Base-by-base conservation (phyloP, 1,284 basidiomycete genomes). In the Trichosporon sp. region DNA sequence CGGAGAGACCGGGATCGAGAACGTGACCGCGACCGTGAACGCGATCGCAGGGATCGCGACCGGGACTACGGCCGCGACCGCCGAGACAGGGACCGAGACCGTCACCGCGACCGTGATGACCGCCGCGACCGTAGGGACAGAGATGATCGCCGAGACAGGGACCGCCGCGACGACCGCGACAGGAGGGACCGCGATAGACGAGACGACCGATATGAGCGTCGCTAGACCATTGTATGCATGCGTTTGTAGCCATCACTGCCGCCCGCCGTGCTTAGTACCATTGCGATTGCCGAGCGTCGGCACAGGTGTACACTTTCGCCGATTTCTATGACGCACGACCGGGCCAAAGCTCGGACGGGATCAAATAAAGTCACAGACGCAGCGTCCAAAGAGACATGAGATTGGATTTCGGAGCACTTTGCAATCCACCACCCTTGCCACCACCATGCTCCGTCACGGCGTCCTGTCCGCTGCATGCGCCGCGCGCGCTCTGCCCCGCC, bases 381-480 rank as follows among this genome's bases (percentile, higher is more conserved):
- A 63, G 32, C 31, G 59, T 35, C 31, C 16, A 32, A n/a, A 16
- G 16, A 63, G 35, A 37, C 35, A 37, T 37, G 35, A 37, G 51
- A 35, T 35, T 35, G 31, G 32, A n/a, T 63, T 63, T 63, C 59
- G 59, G 59, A 63, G 59, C 59, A 7, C 59, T 63, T 63, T 63
- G 59, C 59, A 35, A 35, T 37, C 59, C 16, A 35, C 31, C 16
- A 63, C 31, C 35, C 59, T 63, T 63, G 59, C 59, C 59, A 63
- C 59, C 59, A 63, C 26, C 16, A 61, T 63, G 59, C 59, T 63
- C 32, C 59, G 59, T 35, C 59, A 63, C 59, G 59, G 59, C 59
- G 59, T 21, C 16, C 59, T 63, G 59, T 63, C 59, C 59, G 59
- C 59, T 63, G 59, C 59, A 63, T 63, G 59, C 59, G 59, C 59